Evolutionary conservation across 1,284 basidiomycete genomes (phyloP).

Genomic region (Ustilago shanxiensis): DNA sequence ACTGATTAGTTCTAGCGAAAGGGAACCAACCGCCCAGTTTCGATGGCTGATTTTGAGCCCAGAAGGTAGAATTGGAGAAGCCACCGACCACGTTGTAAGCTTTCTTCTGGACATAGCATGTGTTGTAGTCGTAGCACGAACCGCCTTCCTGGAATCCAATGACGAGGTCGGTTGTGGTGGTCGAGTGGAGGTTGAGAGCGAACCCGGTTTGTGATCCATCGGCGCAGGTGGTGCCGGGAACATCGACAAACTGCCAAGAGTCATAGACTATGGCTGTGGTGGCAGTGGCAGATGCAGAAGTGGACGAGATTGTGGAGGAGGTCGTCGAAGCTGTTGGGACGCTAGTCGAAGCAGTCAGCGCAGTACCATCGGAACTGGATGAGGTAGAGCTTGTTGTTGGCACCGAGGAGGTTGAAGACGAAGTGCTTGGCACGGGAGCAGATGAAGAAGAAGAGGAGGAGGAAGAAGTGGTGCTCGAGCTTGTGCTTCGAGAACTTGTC

Average conservation of each 20-base stretch:
- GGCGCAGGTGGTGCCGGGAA: conserved; percentile 34
- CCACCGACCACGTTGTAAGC: conserved; percentile 31
- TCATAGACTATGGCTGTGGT: not conserved
- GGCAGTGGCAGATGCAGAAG: not conserved
- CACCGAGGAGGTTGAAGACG: too few relatives aligned
- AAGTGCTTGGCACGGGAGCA: too few relatives aligned
- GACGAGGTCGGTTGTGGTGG: conserved; percentile 25
- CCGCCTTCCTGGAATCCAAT: conserved; percentile 33
- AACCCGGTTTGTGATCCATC: conserved; percentile 33
- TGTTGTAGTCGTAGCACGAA: conserved; percentile 34
- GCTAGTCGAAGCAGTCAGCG: too few relatives aligned
- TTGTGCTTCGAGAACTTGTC: not conserved
- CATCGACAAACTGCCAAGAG: conserved; percentile 37
- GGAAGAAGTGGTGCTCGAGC: not conserved
- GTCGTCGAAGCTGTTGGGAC: not conserved
- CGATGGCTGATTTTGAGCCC: conserved; percentile 11
- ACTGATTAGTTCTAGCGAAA: conserved; percentile 24
- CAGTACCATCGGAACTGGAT: too few relatives aligned
- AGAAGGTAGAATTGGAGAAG: conserved; percentile 25
- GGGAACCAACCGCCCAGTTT: conserved; percentile 33
- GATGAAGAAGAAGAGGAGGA: not conserved
- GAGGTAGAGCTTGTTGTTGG: not conserved
- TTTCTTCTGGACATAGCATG: conserved; percentile 24
- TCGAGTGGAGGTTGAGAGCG: conserved; percentile 28
- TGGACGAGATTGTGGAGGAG: not conserved